phyloP scores from a whole-genome alignment of 345 rosid genomes.

The Brassica juncea region DNA sequence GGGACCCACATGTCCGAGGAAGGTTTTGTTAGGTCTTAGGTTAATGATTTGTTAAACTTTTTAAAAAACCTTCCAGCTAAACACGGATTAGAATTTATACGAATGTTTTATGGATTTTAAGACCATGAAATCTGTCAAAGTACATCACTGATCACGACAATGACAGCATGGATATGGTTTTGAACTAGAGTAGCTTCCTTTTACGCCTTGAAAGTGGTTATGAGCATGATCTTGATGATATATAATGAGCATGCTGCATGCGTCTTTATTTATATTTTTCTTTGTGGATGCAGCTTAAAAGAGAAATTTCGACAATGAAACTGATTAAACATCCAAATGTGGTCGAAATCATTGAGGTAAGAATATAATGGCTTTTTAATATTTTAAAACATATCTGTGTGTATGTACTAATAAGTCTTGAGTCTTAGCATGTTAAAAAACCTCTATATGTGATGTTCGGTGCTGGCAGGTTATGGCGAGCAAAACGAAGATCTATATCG shows the following conservation, averaged over 20 bases:
- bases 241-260: not conserved
- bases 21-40: not conserved
- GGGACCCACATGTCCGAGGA: constrained; percentile 32
- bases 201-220: not conserved
- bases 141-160: not conserved
- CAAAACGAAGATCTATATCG: constrained; percentile 81
- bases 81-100: not conserved
- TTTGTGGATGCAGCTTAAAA: constrained; percentile 58
- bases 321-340: constrained; percentile 95
- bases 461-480: constrained; percentile 88
- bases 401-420: not conserved
- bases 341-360: constrained; percentile 76
- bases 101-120: constrained; percentile 7
- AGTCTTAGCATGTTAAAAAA: constrained; percentile 1
- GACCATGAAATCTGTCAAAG: not conserved
- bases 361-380: not conserved
- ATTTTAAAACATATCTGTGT: not conserved
- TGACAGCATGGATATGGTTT: not conserved
- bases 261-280: not conserved
- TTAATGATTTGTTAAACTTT: not conserved
- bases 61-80: not conserved
- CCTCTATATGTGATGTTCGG: not conserved
- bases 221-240: constrained; percentile 1
- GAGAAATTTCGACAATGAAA: constrained; percentile 96
- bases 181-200: not conserved